Evolutionary conservation across 257 asterid species (phyloP), one percentile per base, ranked within the genome.

Genomic region (Capsicum baccatum): DNA sequence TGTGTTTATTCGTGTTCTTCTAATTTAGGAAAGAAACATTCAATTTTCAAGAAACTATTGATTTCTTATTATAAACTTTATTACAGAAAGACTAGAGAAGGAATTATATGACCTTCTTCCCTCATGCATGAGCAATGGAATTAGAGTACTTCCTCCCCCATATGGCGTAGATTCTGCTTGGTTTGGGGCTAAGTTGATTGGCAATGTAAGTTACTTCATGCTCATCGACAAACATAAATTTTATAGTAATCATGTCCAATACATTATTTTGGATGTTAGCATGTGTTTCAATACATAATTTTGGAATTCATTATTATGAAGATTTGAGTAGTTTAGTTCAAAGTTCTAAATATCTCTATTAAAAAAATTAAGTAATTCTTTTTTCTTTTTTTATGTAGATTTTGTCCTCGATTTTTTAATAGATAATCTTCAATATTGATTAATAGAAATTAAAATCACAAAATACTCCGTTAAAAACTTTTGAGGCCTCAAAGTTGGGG

Each of bases 131-230:
- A 89, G 92, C 57, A 84, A 81, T 68, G 98, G 97, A 84, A 87
- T 92, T 85, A 94, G 92, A 83, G 98, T 96, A 84, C 19, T 93
- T 81, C 97, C 98, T 87, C 95, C 98, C 14, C 97, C 98, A 76
- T 88, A 90, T 87, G 99, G 98, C 39, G 86, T 89, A 17, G 96
- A 96, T 90, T 92, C 99, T 85, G 98, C 94, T 19, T 96, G 99
- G 99, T 91, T 87, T 73, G 99, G 99, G 85, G 99, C 97, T 64
- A 93, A 94, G 89, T 97, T 92, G 83, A 86, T 96, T 81, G 91
- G 98, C 95, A 94, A 94, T 86, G 99, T 94, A 93, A 90, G 90
- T 84, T 85, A 47, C 88, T 59, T 17, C 80, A 16, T 33, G 80
- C 8, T 37, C 47, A 44, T 80, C 56, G 33, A 15, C 60, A 58